phyloP scores from a whole-genome alignment of 208 protist species.

The Trypanosomatidae sp. region DNA sequence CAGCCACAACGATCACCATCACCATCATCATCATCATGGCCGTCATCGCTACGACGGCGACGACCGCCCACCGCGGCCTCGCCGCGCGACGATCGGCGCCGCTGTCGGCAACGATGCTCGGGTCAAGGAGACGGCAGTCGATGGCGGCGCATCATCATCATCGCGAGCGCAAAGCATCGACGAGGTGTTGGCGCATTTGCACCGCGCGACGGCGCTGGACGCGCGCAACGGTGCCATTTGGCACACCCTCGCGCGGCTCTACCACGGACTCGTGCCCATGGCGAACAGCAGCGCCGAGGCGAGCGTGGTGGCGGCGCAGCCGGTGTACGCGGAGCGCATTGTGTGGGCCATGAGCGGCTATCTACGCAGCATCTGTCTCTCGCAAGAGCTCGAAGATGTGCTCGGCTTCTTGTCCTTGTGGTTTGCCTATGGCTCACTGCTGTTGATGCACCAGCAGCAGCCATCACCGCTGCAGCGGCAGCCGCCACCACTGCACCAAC shows the following conservation, averaged over 20 bases:
- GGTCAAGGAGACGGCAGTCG: no score
- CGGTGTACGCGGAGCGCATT: slow-evolving; percentile 70
- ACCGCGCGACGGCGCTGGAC: slow-evolving; percentile 70
- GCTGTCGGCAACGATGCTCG: no score
- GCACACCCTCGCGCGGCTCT: slow-evolving; percentile 95
- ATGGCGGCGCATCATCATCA: no score
- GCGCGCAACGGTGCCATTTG: slow-evolving; percentile 94
- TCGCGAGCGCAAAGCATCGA: slow-evolving; percentile 5
- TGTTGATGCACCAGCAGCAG: background rate
- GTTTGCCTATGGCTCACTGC: slow-evolving; percentile 89
- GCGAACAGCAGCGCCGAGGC: slow-evolving; percentile 2
- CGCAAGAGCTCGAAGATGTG: slow-evolving; percentile 92
- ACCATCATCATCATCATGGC: no score
- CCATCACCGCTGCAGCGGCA: no score
- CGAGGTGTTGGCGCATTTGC: slow-evolving; percentile 47
- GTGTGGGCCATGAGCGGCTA: slow-evolving; percentile 91
- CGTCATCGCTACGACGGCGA: no score
- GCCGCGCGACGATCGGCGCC: no score
- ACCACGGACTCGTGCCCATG: slow-evolving; percentile 76
- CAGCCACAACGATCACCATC: background rate
- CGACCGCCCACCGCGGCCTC: no score
- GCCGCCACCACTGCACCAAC: no score
- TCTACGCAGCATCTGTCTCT: slow-evolving; percentile 82
- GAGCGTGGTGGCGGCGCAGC: background rate
- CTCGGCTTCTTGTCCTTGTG: slow-evolving; percentile 98